phyloP scores from a whole-genome alignment of 2,329 filamentous ascomycete species.

The Aspergillus piperis region DNA sequence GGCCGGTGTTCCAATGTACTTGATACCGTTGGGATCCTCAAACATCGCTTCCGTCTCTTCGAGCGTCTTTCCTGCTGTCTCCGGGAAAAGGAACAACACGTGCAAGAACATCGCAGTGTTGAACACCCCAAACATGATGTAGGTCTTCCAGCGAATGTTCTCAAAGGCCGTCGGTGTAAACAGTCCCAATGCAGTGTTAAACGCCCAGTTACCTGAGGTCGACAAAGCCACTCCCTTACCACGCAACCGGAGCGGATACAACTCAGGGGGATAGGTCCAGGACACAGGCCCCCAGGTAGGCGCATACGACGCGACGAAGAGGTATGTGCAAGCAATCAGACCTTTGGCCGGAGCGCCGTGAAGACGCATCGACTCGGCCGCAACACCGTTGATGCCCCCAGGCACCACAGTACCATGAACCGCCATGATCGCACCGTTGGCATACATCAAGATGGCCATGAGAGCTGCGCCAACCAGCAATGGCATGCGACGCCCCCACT shows the following conservation, averaged over 20 bases:
- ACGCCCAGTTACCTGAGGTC: slow-evolving; percentile 62
- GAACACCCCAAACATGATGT: slow-evolving; percentile 72
- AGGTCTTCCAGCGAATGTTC: slow-evolving; percentile 57
- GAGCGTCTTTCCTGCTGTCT: slow-evolving; percentile 71
- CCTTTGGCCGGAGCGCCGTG: slow-evolving; percentile 56
- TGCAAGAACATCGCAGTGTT: slow-evolving; percentile 66
- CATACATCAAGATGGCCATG: slow-evolving; percentile 56
- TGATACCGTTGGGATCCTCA: slow-evolving; percentile 34
- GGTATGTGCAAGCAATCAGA: slow-evolving; percentile 69
- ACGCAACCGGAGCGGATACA: slow-evolving; percentile 53
- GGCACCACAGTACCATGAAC: slow-evolving; percentile 42
- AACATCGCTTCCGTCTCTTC: slow-evolving; percentile 78
- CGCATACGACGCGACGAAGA: slow-evolving; percentile 63
- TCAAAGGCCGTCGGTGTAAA: slow-evolving; percentile 56
- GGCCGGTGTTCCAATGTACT: slow-evolving; percentile 33
- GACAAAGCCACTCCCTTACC: slow-evolving; percentile 62
- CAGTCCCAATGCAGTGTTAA: slow-evolving; percentile 50
- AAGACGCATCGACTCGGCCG: slow-evolving; percentile 42
- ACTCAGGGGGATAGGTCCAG: slow-evolving; percentile 60
- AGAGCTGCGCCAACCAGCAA: slow-evolving; percentile 66
- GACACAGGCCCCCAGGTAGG: slow-evolving; percentile 62
- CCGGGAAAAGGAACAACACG: slow-evolving; percentile 64
- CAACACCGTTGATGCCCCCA: slow-evolving; percentile 37
- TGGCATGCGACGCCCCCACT: slow-evolving; percentile 70
- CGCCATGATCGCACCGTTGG: slow-evolving; percentile 46